Conservation (phyloP, 2,329 filamentous ascomycete genomes). For the Fusarium neocosmosporiellum region DNA sequence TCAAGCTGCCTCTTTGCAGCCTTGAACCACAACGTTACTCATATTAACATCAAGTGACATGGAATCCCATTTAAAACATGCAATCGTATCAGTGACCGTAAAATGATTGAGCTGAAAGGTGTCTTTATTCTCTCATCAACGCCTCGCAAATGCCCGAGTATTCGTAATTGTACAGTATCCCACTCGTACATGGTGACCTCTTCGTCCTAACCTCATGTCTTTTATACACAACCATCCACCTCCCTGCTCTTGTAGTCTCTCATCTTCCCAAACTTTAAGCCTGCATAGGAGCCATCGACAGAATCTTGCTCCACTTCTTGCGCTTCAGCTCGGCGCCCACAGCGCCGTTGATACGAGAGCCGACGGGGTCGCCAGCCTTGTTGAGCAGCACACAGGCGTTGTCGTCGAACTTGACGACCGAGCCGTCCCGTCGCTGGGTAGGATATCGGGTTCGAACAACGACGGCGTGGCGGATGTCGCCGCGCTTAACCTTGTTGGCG, state of each 20-base stretch:
- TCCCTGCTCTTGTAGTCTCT: not conserved
- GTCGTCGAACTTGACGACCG: slow-evolving; percentile 92
- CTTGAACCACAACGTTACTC: not conserved
- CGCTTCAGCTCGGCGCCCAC: slow-evolving; percentile 90
- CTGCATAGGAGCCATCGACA: slow-evolving; percentile 87
- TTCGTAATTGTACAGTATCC: slow-evolving; percentile 49
- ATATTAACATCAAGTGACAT: slow-evolving; percentile 9
- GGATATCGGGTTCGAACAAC: slow-evolving; percentile 93
- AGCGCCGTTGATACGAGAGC: slow-evolving; percentile 89
- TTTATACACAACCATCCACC: slow-evolving; percentile 28
- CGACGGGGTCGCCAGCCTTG: slow-evolving; percentile 95
- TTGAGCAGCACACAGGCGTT: slow-evolving; percentile 98
- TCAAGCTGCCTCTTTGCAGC: slow-evolving; percentile 12
- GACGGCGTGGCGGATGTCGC: slow-evolving; percentile 95
- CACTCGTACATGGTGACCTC: slow-evolving; percentile 37
- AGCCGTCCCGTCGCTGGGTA: slow-evolving; percentile 87
- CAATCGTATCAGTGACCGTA: not conserved
- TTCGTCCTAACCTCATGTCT: slow-evolving; percentile 4
- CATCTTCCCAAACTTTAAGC: slow-evolving; percentile 50
- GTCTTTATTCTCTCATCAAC: slow-evolving; percentile 46
- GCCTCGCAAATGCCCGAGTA: slow-evolving; percentile 50
- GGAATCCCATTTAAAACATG: not conserved
- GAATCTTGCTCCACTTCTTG: slow-evolving; percentile 98
- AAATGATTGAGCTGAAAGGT: slow-evolving; percentile 38
- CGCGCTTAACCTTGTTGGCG: slow-evolving; percentile 92